Percentiles rank a stretch among this genome's conserved stretches.
These are phyloP conservation scores for Cutaneotrichosporon curvatum DNA, from an alignment of 1,284 basidiomycete species.

Conservation along the genomic window DNA sequence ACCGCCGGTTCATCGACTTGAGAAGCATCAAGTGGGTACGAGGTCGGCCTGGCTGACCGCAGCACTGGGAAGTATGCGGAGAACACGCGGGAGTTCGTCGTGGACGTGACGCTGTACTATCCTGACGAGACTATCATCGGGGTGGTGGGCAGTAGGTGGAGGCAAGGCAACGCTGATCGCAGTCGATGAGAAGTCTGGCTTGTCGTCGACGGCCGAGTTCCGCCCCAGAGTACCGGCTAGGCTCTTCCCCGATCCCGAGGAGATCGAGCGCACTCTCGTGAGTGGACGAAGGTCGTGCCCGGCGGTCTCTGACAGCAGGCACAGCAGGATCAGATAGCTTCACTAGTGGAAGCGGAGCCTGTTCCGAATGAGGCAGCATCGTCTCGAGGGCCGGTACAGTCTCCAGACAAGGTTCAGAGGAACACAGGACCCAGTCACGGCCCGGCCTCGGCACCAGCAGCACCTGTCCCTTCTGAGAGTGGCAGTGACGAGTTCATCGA, in stretches of 20 bases:
- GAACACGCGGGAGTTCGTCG: constrained; percentile 8
- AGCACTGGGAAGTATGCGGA: constrained; percentile 19
- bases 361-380: too few relatives aligned
- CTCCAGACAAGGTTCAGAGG: too few relatives aligned
- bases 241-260: constrained; percentile 14
- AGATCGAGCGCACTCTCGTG: neutral
- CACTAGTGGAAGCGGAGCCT: too few relatives aligned
- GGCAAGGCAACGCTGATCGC: neutral
- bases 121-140: constrained; percentile 18
- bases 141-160: constrained; percentile 21
- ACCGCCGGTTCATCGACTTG: constrained; percentile 16
- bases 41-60: constrained; percentile 1
- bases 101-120: constrained; percentile 16
- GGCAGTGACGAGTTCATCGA: too few relatives aligned
- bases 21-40: constrained; percentile 6
- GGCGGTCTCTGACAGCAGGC: too few relatives aligned
- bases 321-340: too few relatives aligned
- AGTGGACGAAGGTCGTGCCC: too few relatives aligned
- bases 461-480: too few relatives aligned
- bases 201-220: constrained; percentile 21
- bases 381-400: too few relatives aligned
- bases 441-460: too few relatives aligned
- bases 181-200: constrained; percentile 39
- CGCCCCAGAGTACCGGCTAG: constrained; percentile 15
- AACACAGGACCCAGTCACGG: too few relatives aligned